Base-by-base conservation (phyloP, 306 rosid genomes). In the Rosa lucieae region DNA sequence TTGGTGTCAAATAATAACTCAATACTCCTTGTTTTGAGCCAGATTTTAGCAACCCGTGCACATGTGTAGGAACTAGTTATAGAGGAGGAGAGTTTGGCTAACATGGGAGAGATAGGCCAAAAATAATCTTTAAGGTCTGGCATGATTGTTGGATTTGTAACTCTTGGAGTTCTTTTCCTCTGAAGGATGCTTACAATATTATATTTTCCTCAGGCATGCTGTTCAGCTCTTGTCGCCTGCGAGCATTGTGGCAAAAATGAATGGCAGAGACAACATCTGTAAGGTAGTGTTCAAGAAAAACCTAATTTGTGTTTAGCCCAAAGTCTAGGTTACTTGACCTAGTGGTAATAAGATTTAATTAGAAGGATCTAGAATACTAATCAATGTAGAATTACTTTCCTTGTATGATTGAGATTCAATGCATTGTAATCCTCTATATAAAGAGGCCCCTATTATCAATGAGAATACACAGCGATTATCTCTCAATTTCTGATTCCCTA, bases 151-250 rank as follows among this genome's bases (percentile, higher is more conserved):
- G 46, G 61, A 56, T 17, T 40, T 23, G 40, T 59, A 13, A 15
- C 43, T 40, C 21, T 35, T 12, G 5, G 5, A 58, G 49, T 55
- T 37, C 73, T 42, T 81, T 72, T 67, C 18, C 69, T 78, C 67
- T 49, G 23, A 49, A 10, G 2, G 66, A 73, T 81, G 43, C 44
- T 52, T 79, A 78, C 82, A 49, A 3, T 43, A 21, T 3, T 35
- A 48, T 70, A 67, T 47, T 73, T 70, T 77, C 29, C 14, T 72
- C 87, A 94, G 98, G 88, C 98, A 94, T 55, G 93, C 97, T 0
- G 94, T 92, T 86, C 98, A 94, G 83, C 90, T 95, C 74, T 78
- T 95, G 52, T 90, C 99, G 5, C 95, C 97, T 47, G 97, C 95
- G 53, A 94, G 99, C 70, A 78, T 95, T 43, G 89, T 95, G 67